Evolutionary conservation across 2,329 filamentous ascomycete genomes (phyloP), one percentile per base, ranked within the genome.

Genomic region (Alternaria brassicicola): DNA sequence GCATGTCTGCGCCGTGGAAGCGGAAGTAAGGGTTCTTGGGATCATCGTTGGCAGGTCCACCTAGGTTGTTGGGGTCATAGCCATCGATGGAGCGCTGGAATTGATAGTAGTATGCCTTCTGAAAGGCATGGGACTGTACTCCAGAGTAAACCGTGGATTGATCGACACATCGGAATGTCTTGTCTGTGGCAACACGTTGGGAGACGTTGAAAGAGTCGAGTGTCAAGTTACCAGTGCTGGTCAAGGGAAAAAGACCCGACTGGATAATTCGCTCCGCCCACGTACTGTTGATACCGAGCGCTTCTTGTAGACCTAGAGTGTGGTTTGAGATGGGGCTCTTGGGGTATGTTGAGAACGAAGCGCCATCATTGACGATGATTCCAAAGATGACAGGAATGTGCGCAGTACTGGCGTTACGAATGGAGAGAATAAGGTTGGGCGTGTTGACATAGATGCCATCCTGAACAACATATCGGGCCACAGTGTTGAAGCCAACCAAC

Each of bases 161-260:
- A 68, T 86, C 84, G 49, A 85, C 76, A 69, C 86, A 88, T 55
- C 85, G 82, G 78, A 87, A 88, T 8, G 82, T 81, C 50, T 80
- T 83, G 70, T 88, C 85, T 2, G 85, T 88, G 3, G 84, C 81
- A 38, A 88, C 77, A 6, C 83, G 83, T 6, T 83, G 77, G 19
- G 81, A 81, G 31, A 84, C 78, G 59, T 85, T 86, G 78, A 84
- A 88, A 2, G 85, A 78, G 58, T 86, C 81, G 6, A 85, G 78
- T 0, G 85, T 86, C 8, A 79, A 57, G 47, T 86, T 85, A 3
- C 82, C 78, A 0, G 80, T 79, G 23, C 74, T 62, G 19, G 80
- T 79, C 26, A 82, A 66, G 0, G 85, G 84, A 65, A 87, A 86
- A 13, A 87, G 79, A 2, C 75, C 72, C 0, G 78, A 76, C 38